Conservation (phyloP, 306 rosid species). For the Sophora flavescens region DNA sequence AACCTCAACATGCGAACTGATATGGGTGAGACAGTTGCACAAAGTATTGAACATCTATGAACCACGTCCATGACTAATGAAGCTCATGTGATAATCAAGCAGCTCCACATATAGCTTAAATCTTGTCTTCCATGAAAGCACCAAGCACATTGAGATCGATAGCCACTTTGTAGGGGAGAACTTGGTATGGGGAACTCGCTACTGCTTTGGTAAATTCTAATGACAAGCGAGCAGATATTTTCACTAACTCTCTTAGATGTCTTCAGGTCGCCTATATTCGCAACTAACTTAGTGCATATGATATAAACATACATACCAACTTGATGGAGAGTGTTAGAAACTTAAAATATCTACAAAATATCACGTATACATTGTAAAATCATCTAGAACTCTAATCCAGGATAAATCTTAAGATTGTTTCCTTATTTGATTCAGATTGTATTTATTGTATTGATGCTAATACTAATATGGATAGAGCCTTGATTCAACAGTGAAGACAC, state of each 20-base stretch:
- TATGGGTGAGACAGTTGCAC: neutral
- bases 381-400: too few relatives aligned
- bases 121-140: neutral
- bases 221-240: neutral
- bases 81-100: neutral
- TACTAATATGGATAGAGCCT: too few relatives aligned
- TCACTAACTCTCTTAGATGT: neutral
- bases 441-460: too few relatives aligned
- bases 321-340: too few relatives aligned
- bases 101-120: conserved; percentile 4
- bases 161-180: neutral
- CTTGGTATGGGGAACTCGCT: neutral
- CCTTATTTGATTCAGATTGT: too few relatives aligned
- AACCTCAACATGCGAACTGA: too few relatives aligned
- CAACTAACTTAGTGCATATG: neutral
- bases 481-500: too few relatives aligned
- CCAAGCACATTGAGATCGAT: neutral
- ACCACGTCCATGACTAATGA: neutral
- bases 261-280: neutral
- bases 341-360: too few relatives aligned
- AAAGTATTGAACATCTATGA: neutral
- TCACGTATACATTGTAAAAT: too few relatives aligned
- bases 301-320: too few relatives aligned
- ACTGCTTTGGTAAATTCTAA: neutral
- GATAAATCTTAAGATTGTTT: too few relatives aligned